These are phyloP conservation scores for Ministeria vibrans DNA, from an alignment of 78 protist species.

Conservation along the genomic window DNA sequence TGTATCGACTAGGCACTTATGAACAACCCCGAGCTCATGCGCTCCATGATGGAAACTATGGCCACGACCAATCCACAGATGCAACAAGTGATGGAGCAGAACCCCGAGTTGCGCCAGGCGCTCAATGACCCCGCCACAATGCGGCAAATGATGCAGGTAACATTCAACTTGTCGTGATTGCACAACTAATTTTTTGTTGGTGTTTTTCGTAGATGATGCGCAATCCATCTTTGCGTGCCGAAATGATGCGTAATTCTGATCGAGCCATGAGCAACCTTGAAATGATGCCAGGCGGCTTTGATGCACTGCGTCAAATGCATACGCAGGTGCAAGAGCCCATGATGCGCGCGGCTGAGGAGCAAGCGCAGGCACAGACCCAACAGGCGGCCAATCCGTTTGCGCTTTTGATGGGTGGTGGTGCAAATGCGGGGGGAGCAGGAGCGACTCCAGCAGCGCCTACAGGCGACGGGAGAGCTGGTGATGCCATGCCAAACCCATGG, in stretches of 20 bases:
- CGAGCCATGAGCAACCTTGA: slow-evolving; percentile 80
- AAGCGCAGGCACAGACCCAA: too few species aligned
- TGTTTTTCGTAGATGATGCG: slow-evolving; percentile 39
- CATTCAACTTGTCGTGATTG: background rate
- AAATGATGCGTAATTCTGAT: slow-evolving; percentile 78
- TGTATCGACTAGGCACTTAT: slow-evolving; percentile 55
- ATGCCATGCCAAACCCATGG: too few species aligned
- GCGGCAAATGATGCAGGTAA: background rate
- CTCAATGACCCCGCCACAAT: slow-evolving; percentile 60
- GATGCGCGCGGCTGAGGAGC: slow-evolving; percentile 36
- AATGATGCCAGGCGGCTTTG: slow-evolving; percentile 77
- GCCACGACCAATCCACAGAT: slow-evolving; percentile 71
- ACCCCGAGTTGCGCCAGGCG: slow-evolving; percentile 77
- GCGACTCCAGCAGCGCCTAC: too few species aligned
- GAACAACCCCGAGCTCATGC: slow-evolving; percentile 66
- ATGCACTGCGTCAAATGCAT: slow-evolving; percentile 67
- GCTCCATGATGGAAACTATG: slow-evolving; percentile 56
- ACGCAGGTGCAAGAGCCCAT: slow-evolving; percentile 73
- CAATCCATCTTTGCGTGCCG: slow-evolving; percentile 79
- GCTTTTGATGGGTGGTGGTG: too few species aligned
- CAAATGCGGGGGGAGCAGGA: too few species aligned
- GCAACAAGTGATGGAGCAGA: slow-evolving; percentile 60
- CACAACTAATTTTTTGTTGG: slow-evolving; percentile 17
- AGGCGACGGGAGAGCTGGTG: too few species aligned
- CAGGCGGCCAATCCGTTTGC: too few species aligned